Base-by-base conservation (phyloP, 257 asterid genomes). In the Solanum appendiculatum region DNA sequence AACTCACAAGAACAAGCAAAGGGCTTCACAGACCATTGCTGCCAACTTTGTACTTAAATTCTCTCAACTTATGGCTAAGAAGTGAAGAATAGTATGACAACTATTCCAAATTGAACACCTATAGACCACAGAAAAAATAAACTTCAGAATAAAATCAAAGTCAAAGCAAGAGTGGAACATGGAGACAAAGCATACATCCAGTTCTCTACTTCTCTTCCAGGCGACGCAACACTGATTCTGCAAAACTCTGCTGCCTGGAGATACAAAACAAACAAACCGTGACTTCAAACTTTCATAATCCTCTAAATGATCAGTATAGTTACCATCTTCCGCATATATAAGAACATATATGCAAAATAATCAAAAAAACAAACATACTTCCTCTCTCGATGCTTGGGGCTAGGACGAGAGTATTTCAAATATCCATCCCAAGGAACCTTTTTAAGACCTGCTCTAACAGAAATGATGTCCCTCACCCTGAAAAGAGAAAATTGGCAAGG, bases 381-480 rank as follows among this genome's bases (percentile, higher is more conserved):
- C 87, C 93, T 93, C 88, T 95, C 99, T 54, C 94, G 94, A 85
- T 92, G 99, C 91, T 96, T 96, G 37, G 98, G 98, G 89, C 98
- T 96, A 81, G 99, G 99, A 82, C 97, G 98, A 88, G 98, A 94
- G 93, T 97, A 96, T 89, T 97, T 97, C 92, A 97, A 91, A 88
- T 94, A 94, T 86, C 95, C 95, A 88, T 94, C 97, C 94, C 97
- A 92, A 9, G 97, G 97, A 29, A 94, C 97, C 93, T 83, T 94
- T 87, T 89, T 93, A 72, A 94, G 91, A 42, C 97, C 95, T 7
- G 95, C 99, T 87, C 99, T 92, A 86, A 93, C 94, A 86, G 99
- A 94, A 73, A 97, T 97, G 73, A 96, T 97, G 93, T 91, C 98
- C 89, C 99, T 94, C 89, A 97, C 98, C 95, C 99, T 96, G 88